These are phyloP conservation scores for Penicillium sp. DNA, from an alignment of 2,329 filamentous ascomycete species.

Conservation along the genomic window DNA sequence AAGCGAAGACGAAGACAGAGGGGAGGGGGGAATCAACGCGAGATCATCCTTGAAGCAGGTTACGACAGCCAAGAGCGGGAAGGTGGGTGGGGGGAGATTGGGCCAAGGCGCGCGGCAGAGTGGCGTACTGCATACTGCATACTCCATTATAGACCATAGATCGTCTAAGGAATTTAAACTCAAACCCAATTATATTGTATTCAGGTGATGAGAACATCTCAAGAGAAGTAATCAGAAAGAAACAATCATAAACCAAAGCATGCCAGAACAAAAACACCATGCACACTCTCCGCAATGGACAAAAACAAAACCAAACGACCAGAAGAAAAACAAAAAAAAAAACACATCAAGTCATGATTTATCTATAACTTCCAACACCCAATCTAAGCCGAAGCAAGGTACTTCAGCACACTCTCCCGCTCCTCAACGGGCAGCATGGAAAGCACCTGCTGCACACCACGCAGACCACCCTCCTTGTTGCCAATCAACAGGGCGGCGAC, in stretches of 20 bases:
- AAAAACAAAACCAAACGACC: slow-evolving; percentile 3
- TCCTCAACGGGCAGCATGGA: slow-evolving; percentile 85
- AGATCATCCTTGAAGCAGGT: neutral
- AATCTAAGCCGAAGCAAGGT: slow-evolving; percentile 36
- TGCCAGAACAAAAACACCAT: slow-evolving; percentile 15
- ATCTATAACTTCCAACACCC: neutral
- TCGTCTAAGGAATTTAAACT: too few species aligned
- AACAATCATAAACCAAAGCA: neutral
- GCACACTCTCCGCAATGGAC: slow-evolving; percentile 1
- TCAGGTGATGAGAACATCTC: neutral
- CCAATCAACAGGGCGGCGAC: slow-evolving; percentile 68
- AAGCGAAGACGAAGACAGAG: neutral
- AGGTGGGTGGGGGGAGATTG: too few species aligned
- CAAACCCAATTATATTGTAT: neutral
- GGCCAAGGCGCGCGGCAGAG: too few species aligned
- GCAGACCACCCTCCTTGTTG: slow-evolving; percentile 71
- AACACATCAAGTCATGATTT: slow-evolving; percentile 26
- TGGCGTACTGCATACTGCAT: too few species aligned
- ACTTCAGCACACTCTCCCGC: slow-evolving; percentile 77
- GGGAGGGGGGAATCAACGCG: neutral
- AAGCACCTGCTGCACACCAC: slow-evolving; percentile 82
- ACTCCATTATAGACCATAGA: too few species aligned
- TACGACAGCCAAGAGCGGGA: too few species aligned
- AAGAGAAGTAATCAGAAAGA: neutral
- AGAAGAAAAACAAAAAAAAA: slow-evolving; percentile 9